A percentile compares a stretch with the other conserved stretches of the same genome.
Conservation (phyloP, 306 rosid species). For the Begonia fuchsioides region DNA sequence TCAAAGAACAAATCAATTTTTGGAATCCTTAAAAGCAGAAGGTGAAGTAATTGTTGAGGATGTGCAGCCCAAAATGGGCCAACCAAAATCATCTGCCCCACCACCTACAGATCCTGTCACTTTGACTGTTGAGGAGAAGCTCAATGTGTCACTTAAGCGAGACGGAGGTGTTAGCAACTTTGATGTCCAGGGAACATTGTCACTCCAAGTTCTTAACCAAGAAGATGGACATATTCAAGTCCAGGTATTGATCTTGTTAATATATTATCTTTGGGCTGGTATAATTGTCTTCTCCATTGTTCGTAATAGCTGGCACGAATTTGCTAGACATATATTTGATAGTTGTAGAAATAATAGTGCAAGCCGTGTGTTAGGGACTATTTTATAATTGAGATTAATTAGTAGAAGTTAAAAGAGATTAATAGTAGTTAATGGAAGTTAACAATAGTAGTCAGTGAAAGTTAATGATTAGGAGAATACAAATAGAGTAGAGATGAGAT, state of each 20-base stretch:
- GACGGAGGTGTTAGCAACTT: conserved; percentile 74
- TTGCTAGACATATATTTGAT: too few species aligned
- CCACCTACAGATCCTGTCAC: conserved; percentile 70
- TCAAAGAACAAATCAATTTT: conserved; percentile 59
- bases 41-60: conserved; percentile 64
- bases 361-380: too few species aligned
- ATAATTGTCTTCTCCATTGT: background rate
- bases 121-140: conserved; percentile 78
- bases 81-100: conserved; percentile 47
- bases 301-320: too few species aligned
- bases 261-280: background rate
- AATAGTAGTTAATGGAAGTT: too few species aligned
- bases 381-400: too few species aligned
- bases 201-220: conserved; percentile 70
- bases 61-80: conserved; percentile 55
- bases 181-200: conserved; percentile 73
- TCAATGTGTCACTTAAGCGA: conserved; percentile 55
- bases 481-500: too few species aligned
- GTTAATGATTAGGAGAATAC: too few species aligned
- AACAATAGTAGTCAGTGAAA: too few species aligned
- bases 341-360: too few species aligned
- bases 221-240: conserved; percentile 76
- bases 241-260: conserved; percentile 32
- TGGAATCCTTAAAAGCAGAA: conserved; percentile 77
- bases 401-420: too few species aligned